Conservation (phyloP, 805 yeast species). For the Sporopachydermia lactativora region DNA sequence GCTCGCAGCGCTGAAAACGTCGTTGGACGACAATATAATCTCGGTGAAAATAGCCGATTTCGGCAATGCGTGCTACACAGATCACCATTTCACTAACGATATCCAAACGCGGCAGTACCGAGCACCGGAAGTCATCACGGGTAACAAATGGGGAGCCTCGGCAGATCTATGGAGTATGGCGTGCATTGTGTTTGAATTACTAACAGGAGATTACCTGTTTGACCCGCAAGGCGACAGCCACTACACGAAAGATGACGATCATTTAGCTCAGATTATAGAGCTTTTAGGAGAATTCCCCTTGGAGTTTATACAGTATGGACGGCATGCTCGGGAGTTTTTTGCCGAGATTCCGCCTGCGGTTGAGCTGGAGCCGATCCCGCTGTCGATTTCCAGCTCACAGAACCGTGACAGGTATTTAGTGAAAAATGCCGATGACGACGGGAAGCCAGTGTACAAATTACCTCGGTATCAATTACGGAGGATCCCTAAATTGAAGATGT, state of each 20-base stretch:
- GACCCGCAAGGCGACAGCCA: constrained; percentile 51
- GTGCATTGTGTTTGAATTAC: constrained; percentile 75
- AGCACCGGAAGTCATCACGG: constrained; percentile 75
- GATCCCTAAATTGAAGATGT: constrained; percentile 71
- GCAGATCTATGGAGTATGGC: constrained; percentile 96
- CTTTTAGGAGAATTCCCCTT: constrained; percentile 57
- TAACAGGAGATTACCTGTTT: constrained; percentile 89
- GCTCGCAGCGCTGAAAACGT: constrained; percentile 1
- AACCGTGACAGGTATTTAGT: constrained; percentile 21
- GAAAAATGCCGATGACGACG: background rate
- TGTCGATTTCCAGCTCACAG: background rate
- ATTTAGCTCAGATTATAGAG: constrained; percentile 89
- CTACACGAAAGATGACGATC: constrained; percentile 87
- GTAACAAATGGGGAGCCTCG: constrained; percentile 87
- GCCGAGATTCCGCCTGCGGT: background rate
- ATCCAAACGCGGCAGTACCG: constrained; percentile 89
- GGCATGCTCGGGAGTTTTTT: constrained; percentile 48
- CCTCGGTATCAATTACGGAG: constrained; percentile 56
- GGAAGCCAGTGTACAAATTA: background rate
- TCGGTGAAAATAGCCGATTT: constrained; percentile 84
- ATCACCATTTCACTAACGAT: constrained; percentile 73
- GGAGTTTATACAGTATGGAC: constrained; percentile 41
- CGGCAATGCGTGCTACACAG: constrained; percentile 81
- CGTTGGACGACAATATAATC: constrained; percentile 34
- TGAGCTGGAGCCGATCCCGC: background rate